Percentiles rank a stretch among this genome's conserved stretches.
Evolutionary conservation across 139 green algal genomes (phyloP).

Genomic region (Tetraselmis chui): DNA sequence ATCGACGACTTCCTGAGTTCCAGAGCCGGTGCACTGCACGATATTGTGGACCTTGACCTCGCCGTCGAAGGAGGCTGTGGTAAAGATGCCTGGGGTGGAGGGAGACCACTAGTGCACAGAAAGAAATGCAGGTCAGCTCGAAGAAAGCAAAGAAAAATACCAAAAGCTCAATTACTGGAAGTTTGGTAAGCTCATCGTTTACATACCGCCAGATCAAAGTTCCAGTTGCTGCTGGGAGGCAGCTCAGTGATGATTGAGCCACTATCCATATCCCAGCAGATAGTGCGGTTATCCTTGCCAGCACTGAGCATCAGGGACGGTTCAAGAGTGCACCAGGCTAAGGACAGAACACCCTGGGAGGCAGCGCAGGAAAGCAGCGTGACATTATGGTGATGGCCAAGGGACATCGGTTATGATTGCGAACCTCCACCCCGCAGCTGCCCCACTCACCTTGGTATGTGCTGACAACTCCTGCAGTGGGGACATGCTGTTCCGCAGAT

Average conservation of each 20-base stretch:
- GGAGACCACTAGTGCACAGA: slow-evolving; percentile 56
- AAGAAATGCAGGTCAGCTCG: not conserved
- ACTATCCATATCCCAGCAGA: slow-evolving; percentile 84
- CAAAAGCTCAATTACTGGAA: not conserved
- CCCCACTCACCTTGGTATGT: slow-evolving; percentile 75
- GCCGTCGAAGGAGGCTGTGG: slow-evolving; percentile 48
- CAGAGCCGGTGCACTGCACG: slow-evolving; percentile 35
- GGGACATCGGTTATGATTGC: no score
- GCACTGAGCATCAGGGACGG: slow-evolving; percentile 77
- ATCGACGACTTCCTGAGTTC: slow-evolving; percentile 40
- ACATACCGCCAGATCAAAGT: slow-evolving; percentile 71
- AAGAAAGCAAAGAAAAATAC: no score
- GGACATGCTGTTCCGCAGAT: slow-evolving; percentile 84
- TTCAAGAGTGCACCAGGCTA: slow-evolving; percentile 89
- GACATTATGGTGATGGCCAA: no score
- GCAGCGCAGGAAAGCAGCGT: not conserved
- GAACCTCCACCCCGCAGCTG: no score
- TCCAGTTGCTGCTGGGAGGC: slow-evolving; percentile 55
- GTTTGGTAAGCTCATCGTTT: not conserved
- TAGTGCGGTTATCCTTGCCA: slow-evolving; percentile 88
- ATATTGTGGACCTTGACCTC: slow-evolving; percentile 49
- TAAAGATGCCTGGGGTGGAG: slow-evolving; percentile 58
- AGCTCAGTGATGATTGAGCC: slow-evolving; percentile 52
- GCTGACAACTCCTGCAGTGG: slow-evolving; percentile 82
- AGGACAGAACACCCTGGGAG: slow-evolving; percentile 71